Conservation (phyloP, 2,329 filamentous ascomycete genomes). For the Cadophora sp. region DNA sequence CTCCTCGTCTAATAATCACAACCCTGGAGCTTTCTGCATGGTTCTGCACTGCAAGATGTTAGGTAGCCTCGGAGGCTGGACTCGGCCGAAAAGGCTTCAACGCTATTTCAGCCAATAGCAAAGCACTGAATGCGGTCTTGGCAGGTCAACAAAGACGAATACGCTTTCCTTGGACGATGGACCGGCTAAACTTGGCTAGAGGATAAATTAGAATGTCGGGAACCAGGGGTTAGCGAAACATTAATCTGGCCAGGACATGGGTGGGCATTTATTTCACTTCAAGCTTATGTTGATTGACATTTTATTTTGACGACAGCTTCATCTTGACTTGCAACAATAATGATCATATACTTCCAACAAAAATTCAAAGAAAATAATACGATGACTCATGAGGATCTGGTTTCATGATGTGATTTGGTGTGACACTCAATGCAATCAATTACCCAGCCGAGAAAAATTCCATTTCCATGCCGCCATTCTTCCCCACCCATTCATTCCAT, state of each 20-base stretch:
- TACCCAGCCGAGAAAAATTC: neutral
- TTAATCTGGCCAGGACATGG: neutral
- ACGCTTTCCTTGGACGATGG: neutral
- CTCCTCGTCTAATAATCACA: constrained; percentile 2
- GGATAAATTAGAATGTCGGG: neutral
- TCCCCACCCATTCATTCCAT: neutral
- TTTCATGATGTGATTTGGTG: too few relatives aligned
- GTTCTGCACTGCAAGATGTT: neutral
- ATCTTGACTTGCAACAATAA: too few relatives aligned
- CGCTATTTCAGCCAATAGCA: neutral
- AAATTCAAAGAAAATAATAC: too few relatives aligned
- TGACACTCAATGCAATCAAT: neutral
- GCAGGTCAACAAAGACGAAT: neutral
- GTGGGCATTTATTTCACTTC: neutral
- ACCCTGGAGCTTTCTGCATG: too few relatives aligned
- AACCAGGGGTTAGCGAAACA: constrained; percentile 9
- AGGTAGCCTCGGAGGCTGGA: neutral
- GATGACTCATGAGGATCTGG: too few relatives aligned
- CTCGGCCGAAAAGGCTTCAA: neutral
- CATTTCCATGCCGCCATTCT: neutral
- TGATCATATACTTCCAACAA: too few relatives aligned
- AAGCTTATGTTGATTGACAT: too few relatives aligned
- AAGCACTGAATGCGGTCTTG: neutral
- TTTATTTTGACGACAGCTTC: constrained; percentile 1
- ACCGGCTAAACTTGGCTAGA: neutral